These are phyloP conservation scores for Ascochyta koolunga DNA, from an alignment of 2,329 filamentous ascomycete species.

Conservation along the genomic window DNA sequence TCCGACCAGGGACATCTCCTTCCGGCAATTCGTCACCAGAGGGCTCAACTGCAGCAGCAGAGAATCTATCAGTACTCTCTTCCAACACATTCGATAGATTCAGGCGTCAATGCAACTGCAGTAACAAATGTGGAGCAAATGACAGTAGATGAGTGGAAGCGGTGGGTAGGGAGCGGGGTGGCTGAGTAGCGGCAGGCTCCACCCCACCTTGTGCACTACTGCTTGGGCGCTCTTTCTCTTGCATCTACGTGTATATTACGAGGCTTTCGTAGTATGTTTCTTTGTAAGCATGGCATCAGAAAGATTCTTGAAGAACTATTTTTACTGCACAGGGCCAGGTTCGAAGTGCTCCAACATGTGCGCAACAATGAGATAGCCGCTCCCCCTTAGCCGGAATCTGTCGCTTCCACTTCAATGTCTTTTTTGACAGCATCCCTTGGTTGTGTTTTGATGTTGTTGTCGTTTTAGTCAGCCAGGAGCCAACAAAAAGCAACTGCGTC, in stretches of 20 bases:
- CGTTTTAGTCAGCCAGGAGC: background rate
- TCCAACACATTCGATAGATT: background rate
- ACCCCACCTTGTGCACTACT: background rate
- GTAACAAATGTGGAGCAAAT: constrained; percentile 4
- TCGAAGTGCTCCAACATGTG: too few relatives aligned
- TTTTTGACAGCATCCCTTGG: background rate
- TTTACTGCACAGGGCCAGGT: background rate
- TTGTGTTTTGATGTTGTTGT: background rate
- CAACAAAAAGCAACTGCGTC: constrained; percentile 9
- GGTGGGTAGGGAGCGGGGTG: constrained; percentile 4
- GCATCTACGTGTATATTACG: background rate
- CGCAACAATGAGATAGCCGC: background rate
- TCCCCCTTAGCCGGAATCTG: background rate
- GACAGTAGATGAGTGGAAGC: constrained; percentile 10
- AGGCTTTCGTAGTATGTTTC: background rate
- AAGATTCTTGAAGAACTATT: background rate
- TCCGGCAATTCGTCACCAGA: background rate
- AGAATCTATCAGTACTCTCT: background rate
- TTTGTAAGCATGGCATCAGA: background rate
- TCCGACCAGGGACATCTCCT: background rate
- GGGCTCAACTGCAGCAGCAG: constrained; percentile 8
- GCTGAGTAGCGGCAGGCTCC: background rate
- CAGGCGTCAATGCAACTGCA: background rate
- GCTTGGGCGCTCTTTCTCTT: background rate
- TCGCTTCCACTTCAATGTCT: background rate